A percentile compares a stretch with the other conserved stretches of the same genome.
phyloP scores from a whole-genome alignment of 495 filamentous ascomycete genomes.

The Copromyces sp. region DNA sequence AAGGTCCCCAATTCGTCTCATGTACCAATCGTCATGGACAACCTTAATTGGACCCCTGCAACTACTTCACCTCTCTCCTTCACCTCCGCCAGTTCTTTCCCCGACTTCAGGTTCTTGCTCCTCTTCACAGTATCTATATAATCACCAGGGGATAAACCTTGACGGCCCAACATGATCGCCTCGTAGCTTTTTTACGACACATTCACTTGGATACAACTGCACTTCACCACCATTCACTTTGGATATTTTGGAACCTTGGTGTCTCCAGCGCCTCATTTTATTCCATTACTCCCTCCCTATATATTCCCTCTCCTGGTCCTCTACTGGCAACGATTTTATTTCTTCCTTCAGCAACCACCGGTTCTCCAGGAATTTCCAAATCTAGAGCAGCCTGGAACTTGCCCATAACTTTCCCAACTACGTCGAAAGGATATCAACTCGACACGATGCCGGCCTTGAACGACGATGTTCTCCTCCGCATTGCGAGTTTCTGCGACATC shows the following conservation, averaged over 20 bases:
- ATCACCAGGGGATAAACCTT: background rate
- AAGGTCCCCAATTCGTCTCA: background rate
- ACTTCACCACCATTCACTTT: background rate
- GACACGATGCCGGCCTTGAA: background rate
- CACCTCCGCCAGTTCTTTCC: background rate
- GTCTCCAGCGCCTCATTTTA: background rate
- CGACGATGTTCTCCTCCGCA: constrained; percentile 17
- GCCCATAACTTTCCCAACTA: background rate
- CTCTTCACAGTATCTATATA: background rate
- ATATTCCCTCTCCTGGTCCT: background rate
- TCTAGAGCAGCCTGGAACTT: background rate
- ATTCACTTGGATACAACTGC: background rate
- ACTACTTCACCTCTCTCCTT: background rate
- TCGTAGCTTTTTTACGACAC: background rate
- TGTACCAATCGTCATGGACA: background rate
- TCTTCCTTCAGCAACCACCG: background rate
- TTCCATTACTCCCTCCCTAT: background rate
- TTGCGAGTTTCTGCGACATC: constrained; percentile 14
- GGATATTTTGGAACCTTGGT: background rate
- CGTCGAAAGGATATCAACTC: background rate
- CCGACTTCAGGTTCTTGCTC: background rate
- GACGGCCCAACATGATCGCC: background rate
- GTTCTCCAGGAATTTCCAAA: background rate
- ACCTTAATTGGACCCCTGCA: background rate
- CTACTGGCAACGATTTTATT: background rate